Percentiles rank a stretch among this genome's conserved stretches.
Evolutionary conservation across 202 grass and related monocot genomes (phyloP).

Genomic region (Schoenoplectus tabernaemontani): DNA sequence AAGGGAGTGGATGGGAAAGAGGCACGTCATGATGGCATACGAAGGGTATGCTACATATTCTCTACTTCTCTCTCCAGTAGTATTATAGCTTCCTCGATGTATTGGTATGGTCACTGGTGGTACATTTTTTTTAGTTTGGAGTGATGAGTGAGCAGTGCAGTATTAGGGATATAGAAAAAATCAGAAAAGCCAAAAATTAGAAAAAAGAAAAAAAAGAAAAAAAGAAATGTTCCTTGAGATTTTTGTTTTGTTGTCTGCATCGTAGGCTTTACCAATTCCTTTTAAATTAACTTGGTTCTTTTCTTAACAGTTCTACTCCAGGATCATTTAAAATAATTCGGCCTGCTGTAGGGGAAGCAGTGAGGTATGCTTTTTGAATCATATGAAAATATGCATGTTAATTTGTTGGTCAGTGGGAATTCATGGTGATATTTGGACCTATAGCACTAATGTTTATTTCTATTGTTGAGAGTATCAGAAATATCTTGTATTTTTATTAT

Average conservation of each 20-base stretch:
- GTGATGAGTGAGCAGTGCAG: background rate
- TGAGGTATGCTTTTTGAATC: conserved; percentile 61
- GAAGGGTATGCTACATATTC: conserved; percentile 55
- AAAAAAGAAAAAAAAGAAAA: conserved; percentile 17
- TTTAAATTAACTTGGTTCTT: conserved; percentile 18
- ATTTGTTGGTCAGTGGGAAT: conserved; percentile 1
- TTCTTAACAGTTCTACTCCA: conserved; percentile 56
- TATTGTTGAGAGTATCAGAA: background rate
- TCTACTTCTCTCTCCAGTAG: conserved; percentile 14
- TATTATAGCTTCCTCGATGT: background rate
- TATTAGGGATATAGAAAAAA: background rate
- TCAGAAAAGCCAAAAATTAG: background rate
- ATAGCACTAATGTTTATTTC: background rate
- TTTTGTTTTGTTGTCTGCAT: background rate
- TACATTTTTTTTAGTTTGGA: background rate
- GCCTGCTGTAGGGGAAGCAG: conserved; percentile 77
- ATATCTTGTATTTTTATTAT: background rate
- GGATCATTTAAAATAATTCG: conserved; percentile 76
- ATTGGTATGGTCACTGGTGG: background rate
- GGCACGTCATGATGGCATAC: conserved; percentile 74
- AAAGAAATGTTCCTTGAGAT: background rate
- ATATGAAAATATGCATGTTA: background rate
- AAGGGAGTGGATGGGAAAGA: conserved; percentile 99
- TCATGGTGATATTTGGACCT: conserved; percentile 1
- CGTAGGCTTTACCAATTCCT: background rate